phyloP scores from a whole-genome alignment of 1,284 basidiomycete genomes.

The Austroboletus novae-zelandiae region DNA sequence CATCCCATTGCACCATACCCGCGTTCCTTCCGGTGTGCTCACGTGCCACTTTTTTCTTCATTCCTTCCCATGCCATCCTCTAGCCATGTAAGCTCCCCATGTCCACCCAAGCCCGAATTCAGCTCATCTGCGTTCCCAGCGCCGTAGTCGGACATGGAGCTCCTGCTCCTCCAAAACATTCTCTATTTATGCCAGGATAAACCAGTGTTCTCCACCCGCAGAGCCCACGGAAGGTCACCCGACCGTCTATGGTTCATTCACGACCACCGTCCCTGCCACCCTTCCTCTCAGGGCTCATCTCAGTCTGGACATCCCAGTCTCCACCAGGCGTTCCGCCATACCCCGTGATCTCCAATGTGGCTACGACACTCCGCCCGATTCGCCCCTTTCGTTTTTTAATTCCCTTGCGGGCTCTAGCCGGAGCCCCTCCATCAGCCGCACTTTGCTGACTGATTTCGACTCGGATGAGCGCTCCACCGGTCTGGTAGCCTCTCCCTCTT shows the following conservation, averaged over 20 bases:
- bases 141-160: slow-evolving; percentile 19
- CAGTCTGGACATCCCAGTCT: slow-evolving; percentile 17
- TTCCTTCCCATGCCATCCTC: not conserved
- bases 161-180: slow-evolving; percentile 28
- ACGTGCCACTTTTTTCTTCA: too few relatives aligned
- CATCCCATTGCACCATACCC: not conserved
- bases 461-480: slow-evolving; percentile 1
- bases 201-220: slow-evolving; percentile 31
- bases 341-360: slow-evolving; percentile 14
- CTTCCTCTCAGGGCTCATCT: slow-evolving; percentile 25
- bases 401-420: slow-evolving; percentile 12
- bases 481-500: slow-evolving; percentile 19
- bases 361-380: slow-evolving; percentile 32
- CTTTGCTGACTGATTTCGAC: slow-evolving; percentile 27
- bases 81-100: not conserved
- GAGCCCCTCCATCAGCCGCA: slow-evolving; percentile 39
- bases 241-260: slow-evolving; percentile 49
- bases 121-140: not conserved
- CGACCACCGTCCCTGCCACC: slow-evolving; percentile 34
- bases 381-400: slow-evolving; percentile 26
- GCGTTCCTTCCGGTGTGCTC: not conserved
- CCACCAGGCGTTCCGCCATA: slow-evolving; percentile 2
- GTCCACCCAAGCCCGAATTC: too few relatives aligned
- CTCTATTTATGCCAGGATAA: slow-evolving; percentile 28
- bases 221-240: slow-evolving; percentile 30